Evolutionary conservation across 495 filamentous ascomycete species (phyloP).

Genomic region (Glonium stellatum): DNA sequence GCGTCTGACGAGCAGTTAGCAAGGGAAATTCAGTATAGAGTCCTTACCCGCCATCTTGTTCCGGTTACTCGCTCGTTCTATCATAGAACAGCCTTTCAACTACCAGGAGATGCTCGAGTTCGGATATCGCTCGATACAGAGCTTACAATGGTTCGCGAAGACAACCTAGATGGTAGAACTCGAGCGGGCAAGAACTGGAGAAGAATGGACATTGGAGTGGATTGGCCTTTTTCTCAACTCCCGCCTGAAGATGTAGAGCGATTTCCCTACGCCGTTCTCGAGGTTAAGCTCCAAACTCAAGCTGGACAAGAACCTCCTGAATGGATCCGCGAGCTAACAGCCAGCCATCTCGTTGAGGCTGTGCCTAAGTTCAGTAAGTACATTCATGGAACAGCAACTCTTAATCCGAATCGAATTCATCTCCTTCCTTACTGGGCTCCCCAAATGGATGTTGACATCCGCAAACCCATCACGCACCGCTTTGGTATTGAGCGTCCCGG

Average conservation of each 20-base stretch:
- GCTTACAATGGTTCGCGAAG: constrained; percentile 87
- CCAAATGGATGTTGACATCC: constrained; percentile 96
- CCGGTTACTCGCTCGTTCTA: constrained; percentile 93
- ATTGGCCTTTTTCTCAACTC: constrained; percentile 87
- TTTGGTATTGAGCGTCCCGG: constrained; percentile 82
- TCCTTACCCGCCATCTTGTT: constrained; percentile 71
- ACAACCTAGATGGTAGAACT: constrained; percentile 76
- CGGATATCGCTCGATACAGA: constrained; percentile 97
- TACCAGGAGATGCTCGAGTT: constrained; percentile 91
- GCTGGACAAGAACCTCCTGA: constrained; percentile 93
- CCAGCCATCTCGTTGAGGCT: constrained; percentile 92
- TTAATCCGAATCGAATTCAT: constrained; percentile 82
- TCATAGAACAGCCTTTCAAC: constrained; percentile 94
- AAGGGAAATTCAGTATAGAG: constrained; percentile 85
- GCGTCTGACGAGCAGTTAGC: constrained; percentile 84
- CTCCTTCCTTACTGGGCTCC: constrained; percentile 96
- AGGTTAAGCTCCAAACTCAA: constrained; percentile 97
- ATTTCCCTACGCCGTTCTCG: constrained; percentile 93
- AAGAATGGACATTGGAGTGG: constrained; percentile 94
- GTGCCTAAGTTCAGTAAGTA: constrained; percentile 99
- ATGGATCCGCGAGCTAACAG: constrained; percentile 88
- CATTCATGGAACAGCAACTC: constrained; percentile 83
- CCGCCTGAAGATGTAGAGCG: constrained; percentile 75
- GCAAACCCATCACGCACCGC: constrained; percentile 75
- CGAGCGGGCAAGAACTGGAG: constrained; percentile 88